Percentiles rank a stretch among this genome's conserved stretches.
These are phyloP conservation scores for Corymbia calophylla DNA, from an alignment of 441 rosid genomes.

Conservation along the genomic window DNA sequence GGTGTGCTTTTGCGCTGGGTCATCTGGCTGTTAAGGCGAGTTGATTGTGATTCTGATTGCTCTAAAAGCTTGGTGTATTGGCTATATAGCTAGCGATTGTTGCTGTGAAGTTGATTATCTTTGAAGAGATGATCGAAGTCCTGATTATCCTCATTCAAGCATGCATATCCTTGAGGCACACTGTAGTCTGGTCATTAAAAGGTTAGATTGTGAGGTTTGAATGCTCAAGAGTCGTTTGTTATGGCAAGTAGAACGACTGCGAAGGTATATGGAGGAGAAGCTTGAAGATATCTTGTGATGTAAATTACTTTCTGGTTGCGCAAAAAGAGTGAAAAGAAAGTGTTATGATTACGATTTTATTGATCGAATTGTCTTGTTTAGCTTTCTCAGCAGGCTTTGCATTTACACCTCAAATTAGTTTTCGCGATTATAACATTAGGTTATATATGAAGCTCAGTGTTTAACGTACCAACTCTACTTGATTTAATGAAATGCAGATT, in stretches of 20 bases:
- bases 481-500: background rate
- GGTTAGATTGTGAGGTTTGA: background rate
- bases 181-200: background rate
- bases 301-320: background rate
- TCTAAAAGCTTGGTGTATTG: background rate
- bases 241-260: background rate
- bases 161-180: background rate
- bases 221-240: background rate
- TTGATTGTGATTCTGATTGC: background rate
- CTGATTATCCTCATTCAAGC: background rate
- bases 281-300: background rate
- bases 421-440: background rate
- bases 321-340: background rate
- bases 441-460: background rate
- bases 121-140: background rate
- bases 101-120: background rate
- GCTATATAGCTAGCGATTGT: background rate
- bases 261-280: background rate
- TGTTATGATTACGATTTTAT: background rate
- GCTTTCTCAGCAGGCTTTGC: background rate
- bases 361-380: background rate
- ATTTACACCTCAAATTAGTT: background rate
- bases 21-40: conserved; percentile 90
- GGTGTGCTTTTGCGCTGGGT: conserved; percentile 95
- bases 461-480: background rate